Evolutionary conservation across 139 green algal species (phyloP).

Genomic region (Haematococcus lacustris): DNA sequence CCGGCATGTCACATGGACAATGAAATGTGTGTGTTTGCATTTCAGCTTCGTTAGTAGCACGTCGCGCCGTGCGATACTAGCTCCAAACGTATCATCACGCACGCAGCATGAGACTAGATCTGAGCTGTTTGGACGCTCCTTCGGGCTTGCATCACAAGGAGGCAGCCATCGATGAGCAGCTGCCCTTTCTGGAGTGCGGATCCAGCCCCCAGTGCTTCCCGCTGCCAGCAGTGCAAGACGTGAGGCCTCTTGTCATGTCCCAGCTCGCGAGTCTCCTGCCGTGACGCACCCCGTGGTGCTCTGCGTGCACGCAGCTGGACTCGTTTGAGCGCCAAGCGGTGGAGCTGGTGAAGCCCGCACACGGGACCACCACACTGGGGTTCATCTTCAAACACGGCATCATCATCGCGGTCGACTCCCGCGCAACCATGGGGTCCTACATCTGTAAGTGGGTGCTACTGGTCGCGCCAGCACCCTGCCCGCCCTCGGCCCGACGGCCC

Average conservation of each 20-base stretch:
- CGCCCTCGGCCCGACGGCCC: no score
- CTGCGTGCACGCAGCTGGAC: conserved; percentile 70
- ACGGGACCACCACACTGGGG: conserved; percentile 96
- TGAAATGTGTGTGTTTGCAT: no score
- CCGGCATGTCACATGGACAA: no score
- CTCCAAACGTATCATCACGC: no score
- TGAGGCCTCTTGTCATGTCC: conserved; percentile 2
- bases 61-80: no score
- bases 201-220: conserved; percentile 11
- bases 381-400: conserved; percentile 97
- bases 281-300: not conserved
- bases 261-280: not conserved
- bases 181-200: not conserved
- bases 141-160: no score
- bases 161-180: not conserved
- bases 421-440: conserved; percentile 92
- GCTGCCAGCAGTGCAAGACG: conserved; percentile 39
- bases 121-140: not conserved
- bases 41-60: no score
- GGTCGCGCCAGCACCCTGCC: no score
- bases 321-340: conserved; percentile 87
- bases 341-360: conserved; percentile 91
- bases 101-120: not conserved
- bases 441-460: conserved; percentile 87
- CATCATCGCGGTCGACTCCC: conserved; percentile 96